Percentiles rank a stretch among this genome's conserved stretches.
phyloP scores from a whole-genome alignment of 2,329 filamentous ascomycete species.

The Catunica adiposa region DNA sequence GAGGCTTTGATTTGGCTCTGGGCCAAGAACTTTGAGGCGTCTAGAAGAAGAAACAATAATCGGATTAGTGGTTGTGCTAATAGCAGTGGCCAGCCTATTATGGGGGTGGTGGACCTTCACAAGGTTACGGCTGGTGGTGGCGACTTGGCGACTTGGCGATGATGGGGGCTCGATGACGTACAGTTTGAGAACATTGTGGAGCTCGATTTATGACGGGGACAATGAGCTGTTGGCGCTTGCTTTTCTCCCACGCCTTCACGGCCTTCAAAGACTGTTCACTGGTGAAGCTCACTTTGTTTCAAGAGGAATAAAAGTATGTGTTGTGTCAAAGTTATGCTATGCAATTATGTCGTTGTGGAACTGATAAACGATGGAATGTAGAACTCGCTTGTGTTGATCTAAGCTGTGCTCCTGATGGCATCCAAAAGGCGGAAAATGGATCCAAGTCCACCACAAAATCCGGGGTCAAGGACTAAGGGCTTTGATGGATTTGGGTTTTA shows the following conservation, averaged over 20 bases:
- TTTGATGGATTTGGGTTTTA: too few relatives aligned
- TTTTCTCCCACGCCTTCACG: neutral
- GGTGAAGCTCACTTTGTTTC: neutral
- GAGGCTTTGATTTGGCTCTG: slow-evolving; percentile 89
- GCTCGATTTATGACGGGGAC: slow-evolving; percentile 17
- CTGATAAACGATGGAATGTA: neutral
- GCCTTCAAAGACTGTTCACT: neutral
- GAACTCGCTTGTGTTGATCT: neutral
- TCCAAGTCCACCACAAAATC: neutral
- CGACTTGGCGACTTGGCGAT: neutral
- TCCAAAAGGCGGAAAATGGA: neutral
- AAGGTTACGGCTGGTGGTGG: too few relatives aligned
- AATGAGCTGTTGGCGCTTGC: too few relatives aligned
- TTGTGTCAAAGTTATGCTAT: neutral
- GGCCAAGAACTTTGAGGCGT: slow-evolving; percentile 89
- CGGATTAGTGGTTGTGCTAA: neutral
- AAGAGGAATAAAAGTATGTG: neutral
- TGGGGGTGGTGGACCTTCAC: too few relatives aligned
- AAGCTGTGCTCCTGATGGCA: neutral
- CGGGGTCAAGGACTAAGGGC: neutral
- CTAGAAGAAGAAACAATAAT: slow-evolving; percentile 28
- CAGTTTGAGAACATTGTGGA: slow-evolving; percentile 54
- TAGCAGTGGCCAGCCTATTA: neutral
- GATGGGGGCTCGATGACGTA: slow-evolving; percentile 31
- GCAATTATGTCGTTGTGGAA: neutral